These are phyloP conservation scores for Grigorovia humatica DNA, from an alignment of 805 yeast species.

Conservation along the genomic window DNA sequence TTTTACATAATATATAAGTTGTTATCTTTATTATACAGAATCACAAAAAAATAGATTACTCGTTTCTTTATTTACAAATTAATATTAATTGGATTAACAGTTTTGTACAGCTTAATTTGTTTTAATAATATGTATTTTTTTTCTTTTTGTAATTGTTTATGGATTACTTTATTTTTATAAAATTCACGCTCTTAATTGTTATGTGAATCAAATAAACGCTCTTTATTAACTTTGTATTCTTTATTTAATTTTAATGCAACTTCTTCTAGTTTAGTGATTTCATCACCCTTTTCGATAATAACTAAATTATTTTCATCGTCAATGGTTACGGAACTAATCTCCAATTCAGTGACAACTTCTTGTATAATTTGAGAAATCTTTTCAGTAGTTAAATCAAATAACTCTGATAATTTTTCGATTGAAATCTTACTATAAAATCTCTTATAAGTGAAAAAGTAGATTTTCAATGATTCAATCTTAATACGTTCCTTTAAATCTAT, in stretches of 20 bases:
- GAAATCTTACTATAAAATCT: conserved; percentile 67
- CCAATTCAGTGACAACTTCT: conserved; percentile 69
- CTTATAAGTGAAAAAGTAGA: conserved; percentile 83
- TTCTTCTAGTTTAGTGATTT: conserved; percentile 76
- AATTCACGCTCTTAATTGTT: background rate
- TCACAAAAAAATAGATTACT: background rate
- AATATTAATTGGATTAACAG: too few relatives aligned
- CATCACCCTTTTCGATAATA: conserved; percentile 66
- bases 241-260: conserved; percentile 64
- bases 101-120: too few relatives aligned
- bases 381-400: conserved; percentile 52
- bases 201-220: conserved; percentile 18
- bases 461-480: conserved; percentile 83
- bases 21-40: background rate
- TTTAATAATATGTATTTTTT: too few relatives aligned
- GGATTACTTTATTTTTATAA: background rate
- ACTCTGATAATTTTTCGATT: conserved; percentile 47
- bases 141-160: background rate
- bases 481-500: conserved; percentile 66
- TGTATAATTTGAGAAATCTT: conserved; percentile 55
- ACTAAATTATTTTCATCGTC: conserved; percentile 56
- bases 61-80: background rate
- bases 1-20: background rate
- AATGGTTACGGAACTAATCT: conserved; percentile 50
- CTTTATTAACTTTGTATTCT: conserved; percentile 26